Conservation (phyloP, 148 eudicot genomes). For the Silene latifolia region DNA sequence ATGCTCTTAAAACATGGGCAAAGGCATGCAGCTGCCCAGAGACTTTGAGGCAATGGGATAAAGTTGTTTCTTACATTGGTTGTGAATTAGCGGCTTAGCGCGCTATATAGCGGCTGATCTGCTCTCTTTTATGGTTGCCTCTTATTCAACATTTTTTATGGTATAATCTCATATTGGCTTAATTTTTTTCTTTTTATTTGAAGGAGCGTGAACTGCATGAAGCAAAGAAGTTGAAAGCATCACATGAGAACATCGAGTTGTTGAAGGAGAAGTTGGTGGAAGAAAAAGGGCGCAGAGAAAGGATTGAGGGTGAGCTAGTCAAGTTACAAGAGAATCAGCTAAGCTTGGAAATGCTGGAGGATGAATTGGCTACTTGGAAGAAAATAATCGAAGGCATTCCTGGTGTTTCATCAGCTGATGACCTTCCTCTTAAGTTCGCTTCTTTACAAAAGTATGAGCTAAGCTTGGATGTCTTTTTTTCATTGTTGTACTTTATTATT, state of each 20-base stretch:
- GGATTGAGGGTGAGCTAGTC: constrained; percentile 63
- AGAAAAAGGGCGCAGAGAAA: constrained; percentile 74
- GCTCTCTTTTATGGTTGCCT: neutral
- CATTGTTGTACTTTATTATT: neutral
- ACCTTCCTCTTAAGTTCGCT: constrained; percentile 62
- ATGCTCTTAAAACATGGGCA: neutral
- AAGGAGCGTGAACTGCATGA: constrained; percentile 89
- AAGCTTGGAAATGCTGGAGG: constrained; percentile 50
- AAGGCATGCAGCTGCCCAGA: neutral
- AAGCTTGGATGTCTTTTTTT: constrained; percentile 4
- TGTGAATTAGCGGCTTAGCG: neutral
- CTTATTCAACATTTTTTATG: neutral
- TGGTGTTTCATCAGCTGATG: constrained; percentile 74
- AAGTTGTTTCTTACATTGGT: neutral
- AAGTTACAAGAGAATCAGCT: constrained; percentile 61
- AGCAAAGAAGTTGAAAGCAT: constrained; percentile 71
- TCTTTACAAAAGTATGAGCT: constrained; percentile 74
- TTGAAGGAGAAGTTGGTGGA: constrained; percentile 78
- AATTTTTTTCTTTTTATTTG: neutral
- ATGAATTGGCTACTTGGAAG: constrained; percentile 82
- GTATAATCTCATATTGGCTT: neutral
- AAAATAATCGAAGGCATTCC: constrained; percentile 59
- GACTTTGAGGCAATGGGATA: neutral
- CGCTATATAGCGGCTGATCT: neutral
- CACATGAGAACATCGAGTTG: constrained; percentile 67